A percentile compares a stretch with the other conserved stretches of the same genome.
Conservation (phyloP, 495 filamentous ascomycete species). For the Aspergillus homomorphus region DNA sequence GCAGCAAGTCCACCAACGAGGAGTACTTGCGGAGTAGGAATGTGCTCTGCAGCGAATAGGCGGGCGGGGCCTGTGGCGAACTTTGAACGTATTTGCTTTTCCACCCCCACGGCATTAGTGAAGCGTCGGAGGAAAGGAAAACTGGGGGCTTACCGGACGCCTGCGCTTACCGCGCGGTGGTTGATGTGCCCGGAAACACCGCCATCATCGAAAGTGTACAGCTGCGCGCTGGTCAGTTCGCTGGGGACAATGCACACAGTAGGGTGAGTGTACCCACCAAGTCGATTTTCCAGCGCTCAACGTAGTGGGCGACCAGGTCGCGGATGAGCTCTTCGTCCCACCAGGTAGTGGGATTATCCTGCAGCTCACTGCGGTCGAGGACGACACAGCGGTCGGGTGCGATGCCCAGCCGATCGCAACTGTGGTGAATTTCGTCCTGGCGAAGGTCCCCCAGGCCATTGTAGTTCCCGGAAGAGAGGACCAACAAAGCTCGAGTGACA, state of each 20-base stretch:
- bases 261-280: no score
- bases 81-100: slow-evolving; percentile 6
- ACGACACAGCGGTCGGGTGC: slow-evolving; percentile 4
- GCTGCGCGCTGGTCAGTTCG: no score
- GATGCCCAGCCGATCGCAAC: slow-evolving; percentile 10
- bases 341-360: slow-evolving; percentile 14
- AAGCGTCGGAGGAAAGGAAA: not conserved
- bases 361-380: slow-evolving; percentile 9
- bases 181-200: slow-evolving; percentile 14
- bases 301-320: slow-evolving; percentile 7
- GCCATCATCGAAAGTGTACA: slow-evolving; percentile 11
- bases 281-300: slow-evolving; percentile 8
- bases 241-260: no score
- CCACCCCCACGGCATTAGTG: not conserved
- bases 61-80: not conserved
- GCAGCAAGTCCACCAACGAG: slow-evolving; percentile 5
- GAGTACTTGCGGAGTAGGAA: slow-evolving; percentile 10
- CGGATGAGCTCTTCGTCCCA: slow-evolving; percentile 11
- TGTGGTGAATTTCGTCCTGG: slow-evolving; percentile 5
- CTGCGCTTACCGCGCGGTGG: slow-evolving; percentile 8
- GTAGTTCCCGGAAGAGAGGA: slow-evolving; percentile 7
- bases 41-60: slow-evolving; percentile 8
- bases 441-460: slow-evolving; percentile 5
- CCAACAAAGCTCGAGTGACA: slow-evolving; percentile 4
- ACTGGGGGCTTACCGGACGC: not conserved